Evolutionary conservation across 2,329 filamentous ascomycete genomes (phyloP).

Genomic region (Blastomyces gilchristii): DNA sequence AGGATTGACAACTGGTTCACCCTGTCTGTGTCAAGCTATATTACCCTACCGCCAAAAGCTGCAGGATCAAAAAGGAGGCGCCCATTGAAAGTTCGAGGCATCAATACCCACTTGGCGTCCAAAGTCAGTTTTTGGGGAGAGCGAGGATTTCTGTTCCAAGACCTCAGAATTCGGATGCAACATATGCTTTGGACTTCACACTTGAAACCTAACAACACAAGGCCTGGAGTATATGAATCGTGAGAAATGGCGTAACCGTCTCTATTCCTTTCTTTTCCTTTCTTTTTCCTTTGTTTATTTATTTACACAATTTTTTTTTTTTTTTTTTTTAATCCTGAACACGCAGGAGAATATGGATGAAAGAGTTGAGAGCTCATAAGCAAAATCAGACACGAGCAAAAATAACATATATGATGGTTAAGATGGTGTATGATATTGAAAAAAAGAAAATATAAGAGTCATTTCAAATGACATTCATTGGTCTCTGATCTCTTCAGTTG

Average conservation of each 20-base stretch:
- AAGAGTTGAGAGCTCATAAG: too few species aligned
- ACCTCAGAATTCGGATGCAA: neutral
- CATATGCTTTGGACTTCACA: neutral
- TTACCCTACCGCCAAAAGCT: neutral
- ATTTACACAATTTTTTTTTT: too few species aligned
- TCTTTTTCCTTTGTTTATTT: too few species aligned
- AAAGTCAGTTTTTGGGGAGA: neutral
- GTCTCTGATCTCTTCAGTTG: too few species aligned
- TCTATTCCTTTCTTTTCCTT: too few species aligned
- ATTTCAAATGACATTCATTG: too few species aligned
- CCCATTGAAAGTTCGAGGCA: neutral
- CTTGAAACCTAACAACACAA: neutral
- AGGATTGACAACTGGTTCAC: constrained; percentile 1
- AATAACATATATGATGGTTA: too few species aligned
- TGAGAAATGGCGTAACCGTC: neutral
- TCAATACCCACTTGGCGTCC: neutral
- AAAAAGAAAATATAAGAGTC: too few species aligned
- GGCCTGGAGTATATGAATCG: neutral
- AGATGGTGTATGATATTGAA: too few species aligned
- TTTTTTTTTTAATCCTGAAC: neutral
- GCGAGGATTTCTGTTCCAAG: neutral
- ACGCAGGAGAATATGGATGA: too few species aligned
- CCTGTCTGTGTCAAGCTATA: neutral
- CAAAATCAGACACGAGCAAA: too few species aligned
- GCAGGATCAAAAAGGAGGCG: neutral